Base-by-base conservation (phyloP, 768 basidiomycete genomes). In the Xerocomellus intermedius region DNA sequence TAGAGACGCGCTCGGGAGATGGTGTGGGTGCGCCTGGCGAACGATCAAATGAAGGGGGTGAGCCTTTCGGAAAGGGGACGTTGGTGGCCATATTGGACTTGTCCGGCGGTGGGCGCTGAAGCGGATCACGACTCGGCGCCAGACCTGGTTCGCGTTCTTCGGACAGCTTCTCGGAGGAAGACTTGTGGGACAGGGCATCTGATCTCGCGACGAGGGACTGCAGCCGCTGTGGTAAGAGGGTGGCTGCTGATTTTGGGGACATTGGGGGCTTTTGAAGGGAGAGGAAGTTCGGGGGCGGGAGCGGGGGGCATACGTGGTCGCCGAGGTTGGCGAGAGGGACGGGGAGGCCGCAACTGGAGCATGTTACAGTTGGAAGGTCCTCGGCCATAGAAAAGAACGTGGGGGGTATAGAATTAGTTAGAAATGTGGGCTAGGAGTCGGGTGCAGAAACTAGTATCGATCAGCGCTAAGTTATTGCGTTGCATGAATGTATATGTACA, bases 331-430 rank as follows among this genome's bases (percentile, higher is more conserved):
- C 73, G 35, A 96, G 77, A 32, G 88, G 84, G 37, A 97, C 89
- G 1, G 81, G 82, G 9, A 75, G 74, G 62, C 75, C 74, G 68
- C 94, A 97, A 30, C 75, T 86, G 3, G 91, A 91, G 70, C 94
- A 97, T 69, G 88, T 95, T 56, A 94, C 87, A 3, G 85, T 77
- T 6, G 94, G 91, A 10, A 96, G 77, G 46, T 87, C 70, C 69
- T 91, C 84, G 49, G 54, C 55, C 69, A 73, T 71, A 48, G 47
- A 63, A 67, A 64, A n/a, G 58, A 67, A 48, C 14, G 63, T 52
- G 48, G 24, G 39, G 66, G 65, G 65, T 68, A 68, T 67, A 57
- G 44, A 60, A 68, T 65, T 60, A 62, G 30, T 48, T 63, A 50
- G 57, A 38, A 22, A 55, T 50, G 57, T 60, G 53, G 22, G 26